A percentile compares a stretch with the other conserved stretches of the same genome.
Conservation (phyloP, 2,329 filamentous ascomycete species). For the Elsinoe ampelina region DNA sequence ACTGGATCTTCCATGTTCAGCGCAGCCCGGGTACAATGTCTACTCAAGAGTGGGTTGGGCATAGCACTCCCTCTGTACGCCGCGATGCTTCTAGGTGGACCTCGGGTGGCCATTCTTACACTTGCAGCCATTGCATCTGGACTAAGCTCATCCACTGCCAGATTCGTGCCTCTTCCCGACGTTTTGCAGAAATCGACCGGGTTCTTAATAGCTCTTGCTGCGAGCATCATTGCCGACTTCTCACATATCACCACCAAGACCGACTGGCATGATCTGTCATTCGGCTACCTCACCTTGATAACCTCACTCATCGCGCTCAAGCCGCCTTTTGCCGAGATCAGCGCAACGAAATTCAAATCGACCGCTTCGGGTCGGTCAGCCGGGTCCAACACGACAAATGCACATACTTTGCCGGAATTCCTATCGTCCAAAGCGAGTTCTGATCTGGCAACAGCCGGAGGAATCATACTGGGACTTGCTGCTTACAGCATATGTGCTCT, state of each 20-base stretch:
- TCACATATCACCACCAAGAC: slow-evolving; percentile 24
- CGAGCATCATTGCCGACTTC: slow-evolving; percentile 29
- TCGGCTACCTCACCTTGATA: slow-evolving; percentile 41
- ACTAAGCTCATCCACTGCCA: slow-evolving; percentile 26
- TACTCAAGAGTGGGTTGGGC: slow-evolving; percentile 16
- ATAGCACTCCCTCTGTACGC: slow-evolving; percentile 47
- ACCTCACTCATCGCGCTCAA: slow-evolving; percentile 40
- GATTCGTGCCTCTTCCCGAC: background rate
- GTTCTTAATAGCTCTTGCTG: slow-evolving; percentile 24
- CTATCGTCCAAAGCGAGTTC: background rate
- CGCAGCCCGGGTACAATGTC: background rate
- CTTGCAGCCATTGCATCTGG: slow-evolving; percentile 40
- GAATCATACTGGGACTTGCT: background rate
- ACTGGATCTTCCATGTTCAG: background rate
- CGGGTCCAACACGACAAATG: background rate
- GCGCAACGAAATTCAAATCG: background rate
- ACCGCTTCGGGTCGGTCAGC: background rate
- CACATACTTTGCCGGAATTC: background rate
- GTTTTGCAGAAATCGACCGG: slow-evolving; percentile 11
- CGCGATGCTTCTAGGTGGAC: slow-evolving; percentile 45
- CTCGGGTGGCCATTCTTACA: slow-evolving; percentile 43
- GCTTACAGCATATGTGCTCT: slow-evolving; percentile 34
- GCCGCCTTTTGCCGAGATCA: slow-evolving; percentile 33
- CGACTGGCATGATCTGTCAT: slow-evolving; percentile 25
- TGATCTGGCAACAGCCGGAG: background rate